A percentile compares a stretch with the other conserved stretches of the same genome.
Conservation (phyloP, 306 rosid genomes). For the Mimosa bimucronata region DNA sequence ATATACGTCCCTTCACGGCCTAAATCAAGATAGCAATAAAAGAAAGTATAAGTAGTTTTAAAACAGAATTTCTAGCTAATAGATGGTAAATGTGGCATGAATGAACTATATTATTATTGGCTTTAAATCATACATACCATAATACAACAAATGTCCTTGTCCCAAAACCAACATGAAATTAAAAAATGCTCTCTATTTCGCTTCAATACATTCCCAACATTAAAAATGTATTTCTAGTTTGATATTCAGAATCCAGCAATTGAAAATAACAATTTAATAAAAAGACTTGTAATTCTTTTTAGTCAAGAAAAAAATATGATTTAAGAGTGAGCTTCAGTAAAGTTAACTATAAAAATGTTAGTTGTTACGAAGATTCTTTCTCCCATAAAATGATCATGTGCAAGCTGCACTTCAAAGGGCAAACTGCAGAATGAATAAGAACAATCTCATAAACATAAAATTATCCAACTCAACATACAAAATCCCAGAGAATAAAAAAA, state of each 20-base stretch:
- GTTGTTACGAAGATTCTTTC: too few relatives aligned
- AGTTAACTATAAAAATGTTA: too few relatives aligned
- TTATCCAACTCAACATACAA: not conserved
- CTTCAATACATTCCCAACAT: not conserved
- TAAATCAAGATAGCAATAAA: slow-evolving; percentile 38
- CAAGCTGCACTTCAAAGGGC: not conserved
- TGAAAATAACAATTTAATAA: too few relatives aligned
- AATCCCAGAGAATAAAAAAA: not conserved
- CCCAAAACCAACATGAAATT: slow-evolving; percentile 1
- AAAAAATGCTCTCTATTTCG: not conserved
- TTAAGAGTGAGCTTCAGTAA: not conserved
- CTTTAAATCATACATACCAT: not conserved
- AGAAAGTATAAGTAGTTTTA: slow-evolving; percentile 20
- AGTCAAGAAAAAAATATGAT: not conserved
- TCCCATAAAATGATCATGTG: not conserved
- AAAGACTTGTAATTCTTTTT: not conserved
- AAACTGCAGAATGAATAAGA: not conserved
- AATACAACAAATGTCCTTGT: not conserved
- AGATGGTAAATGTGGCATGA: not conserved
- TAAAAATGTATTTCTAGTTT: not conserved
- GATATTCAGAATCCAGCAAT: not conserved
- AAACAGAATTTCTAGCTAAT: slow-evolving; percentile 21
- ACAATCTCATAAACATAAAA: not conserved
- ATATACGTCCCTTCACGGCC: slow-evolving; percentile 86
- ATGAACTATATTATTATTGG: not conserved